A percentile compares a stretch with the other conserved stretches of the same genome.
These are phyloP conservation scores for Aureobasidium mangrovei DNA, from an alignment of 2,329 filamentous ascomycete species.

Conservation along the genomic window DNA sequence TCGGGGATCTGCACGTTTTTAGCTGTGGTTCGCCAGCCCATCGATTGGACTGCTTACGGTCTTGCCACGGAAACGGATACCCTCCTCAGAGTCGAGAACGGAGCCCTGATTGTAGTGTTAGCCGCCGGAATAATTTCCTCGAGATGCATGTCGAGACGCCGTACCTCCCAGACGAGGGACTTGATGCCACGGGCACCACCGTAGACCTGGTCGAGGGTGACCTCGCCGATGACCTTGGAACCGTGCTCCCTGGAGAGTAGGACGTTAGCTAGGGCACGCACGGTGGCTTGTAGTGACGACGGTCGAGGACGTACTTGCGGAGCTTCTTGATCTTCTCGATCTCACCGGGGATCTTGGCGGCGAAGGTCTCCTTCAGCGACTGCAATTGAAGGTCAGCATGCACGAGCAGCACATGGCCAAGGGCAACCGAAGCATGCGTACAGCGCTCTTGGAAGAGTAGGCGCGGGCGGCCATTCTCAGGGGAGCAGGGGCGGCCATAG, in stretches of 20 bases:
- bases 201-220: slow-evolving; percentile 98
- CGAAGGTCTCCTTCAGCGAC: slow-evolving; percentile 98
- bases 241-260: slow-evolving; percentile 67
- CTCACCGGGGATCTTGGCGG: slow-evolving; percentile 89
- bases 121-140: not conserved
- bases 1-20: slow-evolving; percentile 63
- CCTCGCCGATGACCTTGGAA: slow-evolving; percentile 90
- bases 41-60: slow-evolving; percentile 47
- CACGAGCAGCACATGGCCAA: slow-evolving; percentile 7
- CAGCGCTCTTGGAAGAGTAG: slow-evolving; percentile 90
- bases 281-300: slow-evolving; percentile 2
- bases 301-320: slow-evolving; percentile 61
- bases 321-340: slow-evolving; percentile 99
- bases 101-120: slow-evolving; percentile 51
- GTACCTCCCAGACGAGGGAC: slow-evolving; percentile 89
- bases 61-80: slow-evolving; percentile 98
- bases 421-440: slow-evolving; percentile 35
- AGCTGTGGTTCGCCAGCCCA: not conserved
- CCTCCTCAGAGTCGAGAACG: slow-evolving; percentile 96
- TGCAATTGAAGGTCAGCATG: slow-evolving; percentile 34
- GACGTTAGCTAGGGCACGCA: slow-evolving; percentile 19
- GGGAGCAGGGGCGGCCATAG: slow-evolving; percentile 44
- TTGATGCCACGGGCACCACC: slow-evolving; percentile 99
- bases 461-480: slow-evolving; percentile 62
- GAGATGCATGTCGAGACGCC: slow-evolving; percentile 16